A percentile compares a stretch with the other conserved stretches of the same genome.
Conservation (phyloP, 208 protist species). For the Trypanosoma caninum region DNA sequence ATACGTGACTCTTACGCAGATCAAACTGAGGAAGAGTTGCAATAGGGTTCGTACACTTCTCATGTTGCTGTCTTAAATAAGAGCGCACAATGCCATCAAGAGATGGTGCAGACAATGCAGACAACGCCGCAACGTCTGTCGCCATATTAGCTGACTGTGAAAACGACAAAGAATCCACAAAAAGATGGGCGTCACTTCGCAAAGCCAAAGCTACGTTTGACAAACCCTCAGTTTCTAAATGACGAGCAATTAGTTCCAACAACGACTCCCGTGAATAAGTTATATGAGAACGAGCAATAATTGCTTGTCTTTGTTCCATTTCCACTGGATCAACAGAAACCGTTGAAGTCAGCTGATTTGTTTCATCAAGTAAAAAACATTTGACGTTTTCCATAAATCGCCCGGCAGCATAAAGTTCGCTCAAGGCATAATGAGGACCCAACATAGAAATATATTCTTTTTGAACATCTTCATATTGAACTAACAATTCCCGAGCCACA, state of each 20-base stretch:
- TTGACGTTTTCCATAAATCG: conserved; percentile 86
- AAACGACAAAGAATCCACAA: neutral
- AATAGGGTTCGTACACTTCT: conserved; percentile 76
- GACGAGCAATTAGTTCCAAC: conserved; percentile 59
- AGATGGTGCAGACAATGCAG: conserved; percentile 22
- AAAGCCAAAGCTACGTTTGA: conserved; percentile 39
- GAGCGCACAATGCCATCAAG: conserved; percentile 65
- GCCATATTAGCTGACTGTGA: conserved; percentile 6
- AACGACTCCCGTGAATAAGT: conserved; percentile 78
- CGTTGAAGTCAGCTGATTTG: conserved; percentile 33
- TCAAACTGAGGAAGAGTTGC: conserved; percentile 88
- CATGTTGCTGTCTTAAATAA: conserved; percentile 84
- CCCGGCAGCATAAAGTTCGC: conserved; percentile 64
- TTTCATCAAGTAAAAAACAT: conserved; percentile 58
- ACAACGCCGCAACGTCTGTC: conserved; percentile 7
- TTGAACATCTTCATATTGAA: conserved; percentile 70
- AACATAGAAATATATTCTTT: conserved; percentile 77
- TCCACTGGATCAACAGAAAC: conserved; percentile 52
- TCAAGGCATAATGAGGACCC: conserved; percentile 51
- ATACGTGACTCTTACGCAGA: conserved; percentile 76
- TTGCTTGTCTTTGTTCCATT: conserved; percentile 65
- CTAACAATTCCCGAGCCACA: conserved; percentile 60
- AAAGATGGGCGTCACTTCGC: conserved; percentile 39
- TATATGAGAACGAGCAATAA: conserved; percentile 67
- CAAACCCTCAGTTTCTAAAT: conserved; percentile 71